Evolutionary conservation across 495 filamentous ascomycete species (phyloP).

Genomic region (Aspergillus conjunctus): DNA sequence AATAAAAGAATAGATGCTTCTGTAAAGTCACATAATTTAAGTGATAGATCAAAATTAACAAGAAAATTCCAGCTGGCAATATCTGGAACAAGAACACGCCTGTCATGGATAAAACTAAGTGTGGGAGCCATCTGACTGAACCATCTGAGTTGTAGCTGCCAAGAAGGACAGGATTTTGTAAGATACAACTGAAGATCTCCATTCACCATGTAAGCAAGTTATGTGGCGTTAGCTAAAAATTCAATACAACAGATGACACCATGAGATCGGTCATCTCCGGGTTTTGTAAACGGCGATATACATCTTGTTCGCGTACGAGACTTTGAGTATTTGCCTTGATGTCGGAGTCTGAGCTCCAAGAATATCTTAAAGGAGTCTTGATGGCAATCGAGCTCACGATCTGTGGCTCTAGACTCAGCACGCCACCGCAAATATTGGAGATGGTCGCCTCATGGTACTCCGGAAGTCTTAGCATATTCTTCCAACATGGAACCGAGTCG

Average conservation of each 20-base stretch:
- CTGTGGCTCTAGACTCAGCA: no score
- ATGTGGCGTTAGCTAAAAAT: slow-evolving; percentile 22
- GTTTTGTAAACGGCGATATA: slow-evolving; percentile 29
- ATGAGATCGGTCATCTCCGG: slow-evolving; percentile 16
- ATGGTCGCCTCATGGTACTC: no score
- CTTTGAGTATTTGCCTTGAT: slow-evolving; percentile 25
- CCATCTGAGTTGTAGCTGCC: slow-evolving; percentile 30
- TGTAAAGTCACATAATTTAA: slow-evolving; percentile 37
- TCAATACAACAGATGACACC: slow-evolving; percentile 28
- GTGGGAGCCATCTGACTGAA: slow-evolving; percentile 33
- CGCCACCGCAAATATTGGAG: no score
- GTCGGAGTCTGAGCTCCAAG: slow-evolving; percentile 27
- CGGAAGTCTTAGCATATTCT: no score
- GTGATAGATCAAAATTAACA: slow-evolving; percentile 32
- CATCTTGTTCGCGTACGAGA: slow-evolving; percentile 29
- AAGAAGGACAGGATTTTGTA: slow-evolving; percentile 19
- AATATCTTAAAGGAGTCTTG: slow-evolving; percentile 26
- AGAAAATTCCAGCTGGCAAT: slow-evolving; percentile 36
- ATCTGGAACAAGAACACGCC: slow-evolving; percentile 33
- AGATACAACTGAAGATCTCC: slow-evolving; percentile 34
- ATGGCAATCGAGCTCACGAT: no score
- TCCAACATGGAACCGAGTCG: no score
- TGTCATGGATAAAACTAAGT: slow-evolving; percentile 30
- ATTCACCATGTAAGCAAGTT: slow-evolving; percentile 32
- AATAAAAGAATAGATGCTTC: slow-evolving; percentile 32